Percentiles rank a stretch among this genome's conserved stretches.
Conservation (phyloP, 2,329 filamentous ascomycete genomes). For the Bisporella sp. region DNA sequence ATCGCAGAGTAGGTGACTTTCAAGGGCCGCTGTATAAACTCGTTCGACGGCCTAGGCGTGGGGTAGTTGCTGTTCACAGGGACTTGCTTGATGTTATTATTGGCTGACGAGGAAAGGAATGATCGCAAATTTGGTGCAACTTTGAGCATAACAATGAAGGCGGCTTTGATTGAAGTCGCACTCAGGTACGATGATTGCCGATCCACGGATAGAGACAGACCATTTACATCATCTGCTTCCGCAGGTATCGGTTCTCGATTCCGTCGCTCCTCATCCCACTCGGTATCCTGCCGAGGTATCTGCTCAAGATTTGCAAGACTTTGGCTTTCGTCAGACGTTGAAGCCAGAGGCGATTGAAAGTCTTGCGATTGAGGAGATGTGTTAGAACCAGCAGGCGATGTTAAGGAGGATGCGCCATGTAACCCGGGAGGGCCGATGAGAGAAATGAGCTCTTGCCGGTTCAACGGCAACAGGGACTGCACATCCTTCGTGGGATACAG, state of each 20-base stretch:
- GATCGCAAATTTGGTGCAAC: conserved; percentile 43
- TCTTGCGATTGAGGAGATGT: conserved; percentile 43
- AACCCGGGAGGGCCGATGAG: conserved; percentile 41
- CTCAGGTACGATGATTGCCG: conserved; percentile 62
- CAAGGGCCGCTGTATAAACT: conserved; percentile 19
- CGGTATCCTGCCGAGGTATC: conserved; percentile 56
- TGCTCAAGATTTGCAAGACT: conserved; percentile 53
- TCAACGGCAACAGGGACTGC: conserved; percentile 44
- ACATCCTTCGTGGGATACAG: conserved; percentile 53
- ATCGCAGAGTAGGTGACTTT: conserved; percentile 32
- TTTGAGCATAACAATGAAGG: conserved; percentile 58
- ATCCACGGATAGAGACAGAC: conserved; percentile 51
- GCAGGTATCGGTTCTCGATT: conserved; percentile 49
- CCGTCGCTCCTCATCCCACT: conserved; percentile 59
- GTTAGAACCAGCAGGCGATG: conserved; percentile 47
- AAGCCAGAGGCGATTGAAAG: conserved; percentile 41
- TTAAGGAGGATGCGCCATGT: conserved; percentile 28
- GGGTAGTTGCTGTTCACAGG: conserved; percentile 18
- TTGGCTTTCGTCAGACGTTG: conserved; percentile 38
- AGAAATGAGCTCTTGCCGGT: conserved; percentile 52
- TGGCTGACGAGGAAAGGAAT: conserved; percentile 32
- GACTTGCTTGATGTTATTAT: conserved; percentile 14
- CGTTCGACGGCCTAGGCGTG: conserved; percentile 24
- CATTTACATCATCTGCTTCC: conserved; percentile 66
- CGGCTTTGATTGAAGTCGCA: conserved; percentile 68